These are phyloP conservation scores for Lepidium sativum DNA, from an alignment of 345 rosid species.

Conservation along the genomic window DNA sequence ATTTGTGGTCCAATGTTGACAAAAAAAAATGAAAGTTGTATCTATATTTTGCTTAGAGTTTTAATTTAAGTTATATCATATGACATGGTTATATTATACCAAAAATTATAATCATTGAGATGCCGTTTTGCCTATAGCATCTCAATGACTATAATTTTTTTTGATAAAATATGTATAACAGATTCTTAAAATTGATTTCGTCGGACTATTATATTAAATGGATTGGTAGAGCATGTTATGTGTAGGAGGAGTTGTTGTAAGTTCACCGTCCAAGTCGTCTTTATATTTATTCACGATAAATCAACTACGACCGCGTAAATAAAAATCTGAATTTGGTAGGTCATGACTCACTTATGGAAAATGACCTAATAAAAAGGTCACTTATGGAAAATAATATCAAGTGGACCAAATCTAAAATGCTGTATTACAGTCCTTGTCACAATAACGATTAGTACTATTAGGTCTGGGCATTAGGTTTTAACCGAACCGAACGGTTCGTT, in stretches of 20 bases:
- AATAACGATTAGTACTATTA: neutral
- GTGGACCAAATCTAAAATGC: neutral
- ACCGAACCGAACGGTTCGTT: no score
- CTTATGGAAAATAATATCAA: neutral
- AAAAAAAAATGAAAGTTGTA: no score
- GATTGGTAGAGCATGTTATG: conserved; percentile 9
- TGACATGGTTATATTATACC: neutral
- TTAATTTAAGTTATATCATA: neutral
- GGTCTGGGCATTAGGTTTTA: no score
- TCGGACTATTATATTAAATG: neutral
- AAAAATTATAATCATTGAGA: no score
- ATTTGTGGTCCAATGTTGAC: no score
- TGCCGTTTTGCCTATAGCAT: no score
- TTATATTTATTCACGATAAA: conserved; percentile 1
- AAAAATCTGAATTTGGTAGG: conserved; percentile 14
- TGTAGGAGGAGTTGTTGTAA: conserved; percentile 19
- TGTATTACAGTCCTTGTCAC: neutral
- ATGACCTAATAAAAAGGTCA: neutral
- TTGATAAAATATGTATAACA: neutral
- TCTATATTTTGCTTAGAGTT: no score
- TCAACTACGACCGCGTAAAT: conserved; percentile 17
- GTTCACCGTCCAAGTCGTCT: conserved; percentile 17
- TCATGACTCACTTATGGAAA: neutral
- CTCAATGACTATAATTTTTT: neutral
- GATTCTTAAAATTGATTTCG: neutral